Evolutionary conservation across 1,284 basidiomycete species (phyloP).

Genomic region (Inonotus obliquus): DNA sequence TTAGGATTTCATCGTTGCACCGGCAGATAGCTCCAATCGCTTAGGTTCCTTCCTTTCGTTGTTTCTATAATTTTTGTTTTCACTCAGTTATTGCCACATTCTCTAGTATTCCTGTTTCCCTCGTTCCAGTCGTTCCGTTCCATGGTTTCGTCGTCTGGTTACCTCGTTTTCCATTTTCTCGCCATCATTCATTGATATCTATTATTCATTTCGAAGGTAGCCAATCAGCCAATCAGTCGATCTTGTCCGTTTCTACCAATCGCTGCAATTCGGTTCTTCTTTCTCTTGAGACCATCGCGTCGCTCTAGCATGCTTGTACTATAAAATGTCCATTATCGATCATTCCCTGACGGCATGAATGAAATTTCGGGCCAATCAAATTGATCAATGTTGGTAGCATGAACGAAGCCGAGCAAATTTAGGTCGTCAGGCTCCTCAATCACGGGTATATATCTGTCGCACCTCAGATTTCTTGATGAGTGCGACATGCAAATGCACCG

Average conservation of each 20-base stretch:
- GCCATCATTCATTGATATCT: not conserved
- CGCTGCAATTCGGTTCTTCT: not conserved
- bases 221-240: not conserved
- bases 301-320: not conserved
- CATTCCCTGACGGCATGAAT: not conserved
- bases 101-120: not conserved
- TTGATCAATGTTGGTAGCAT: not conserved
- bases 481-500: conserved; percentile 1
- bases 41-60: conserved; percentile 5
- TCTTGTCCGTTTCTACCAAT: not conserved
- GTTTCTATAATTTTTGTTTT: conserved; percentile 20
- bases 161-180: not conserved
- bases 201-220: not conserved
- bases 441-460: not conserved
- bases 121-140: not conserved
- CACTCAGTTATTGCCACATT: conserved; percentile 16
- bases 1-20: conserved; percentile 19
- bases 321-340: not conserved
- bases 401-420: not conserved
- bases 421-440: conserved; percentile 2
- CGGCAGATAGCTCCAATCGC: conserved; percentile 17
- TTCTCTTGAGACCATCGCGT: not conserved
- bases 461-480: not conserved
- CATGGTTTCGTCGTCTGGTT: not conserved
- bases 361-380: not conserved